Base-by-base conservation (phyloP, 129 eudicot genomes). In the Artemisia annua region DNA sequence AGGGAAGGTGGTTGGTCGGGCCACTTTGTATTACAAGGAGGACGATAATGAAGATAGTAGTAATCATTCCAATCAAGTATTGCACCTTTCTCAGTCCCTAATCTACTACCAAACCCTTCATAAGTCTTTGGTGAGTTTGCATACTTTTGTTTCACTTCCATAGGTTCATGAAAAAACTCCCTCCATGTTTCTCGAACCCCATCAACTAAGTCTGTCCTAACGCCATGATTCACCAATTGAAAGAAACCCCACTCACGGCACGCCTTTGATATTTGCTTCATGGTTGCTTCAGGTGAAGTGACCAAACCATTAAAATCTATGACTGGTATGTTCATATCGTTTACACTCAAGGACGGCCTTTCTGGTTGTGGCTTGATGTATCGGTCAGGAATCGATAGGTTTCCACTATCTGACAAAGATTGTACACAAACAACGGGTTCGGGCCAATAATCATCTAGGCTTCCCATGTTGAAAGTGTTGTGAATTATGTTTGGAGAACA, bases 51-150 rank as follows among this genome's bases (percentile, higher is more conserved):
- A 70, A 92, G 96, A 63, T 54, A 92, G 24, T 85, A 92, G 67
- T 88, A 92, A 55, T 92, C 97, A 64, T 82, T 87, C 97, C 97
- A 92, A 69, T 92, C 97, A 77, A 92, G 96, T 64, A 81, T 67
- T 30, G 97, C 97, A 11, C 96, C 97, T 57, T 92, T 92, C 48
- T 86, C 87, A n/a, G 87, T 81, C 1, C 97, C 97, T 20, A 92
- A 69, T 56, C 97, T 76, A 60, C 97, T 92, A 0, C 97, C 97
- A 39, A 84, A 91, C 10, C 97, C 97, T 83, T 91, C 96, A 22
- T 91, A 91, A 0, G 97, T 91, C 20, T 16, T 69, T 0, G 97
- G 97, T 0, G 85, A 74, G 69, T 88, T 91, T 4, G 91, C 97
- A 52, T 88, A 91, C 35, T 55, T 60, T 63, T 86, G 86, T 53